A percentile compares a stretch with the other conserved stretches of the same genome.
These are phyloP conservation scores for Mycena chlorophos DNA, from an alignment of 768 basidiomycete genomes.

Conservation along the genomic window DNA sequence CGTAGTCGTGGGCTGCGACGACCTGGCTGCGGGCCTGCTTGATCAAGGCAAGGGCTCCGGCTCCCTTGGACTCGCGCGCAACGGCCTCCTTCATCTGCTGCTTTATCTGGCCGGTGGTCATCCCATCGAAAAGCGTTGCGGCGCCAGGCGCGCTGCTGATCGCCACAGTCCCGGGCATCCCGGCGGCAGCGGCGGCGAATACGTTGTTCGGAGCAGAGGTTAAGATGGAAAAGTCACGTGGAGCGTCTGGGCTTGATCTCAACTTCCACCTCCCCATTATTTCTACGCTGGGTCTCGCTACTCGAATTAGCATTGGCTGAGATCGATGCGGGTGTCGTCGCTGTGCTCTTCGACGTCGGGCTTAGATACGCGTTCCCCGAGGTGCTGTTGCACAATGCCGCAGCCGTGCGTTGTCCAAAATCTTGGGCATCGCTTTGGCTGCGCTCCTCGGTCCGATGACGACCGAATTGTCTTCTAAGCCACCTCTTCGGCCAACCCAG, in stretches of 20 bases:
- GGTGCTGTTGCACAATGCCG: no score
- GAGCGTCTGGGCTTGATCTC: background rate
- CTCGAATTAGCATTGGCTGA: no score
- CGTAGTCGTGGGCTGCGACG: slow-evolving; percentile 49
- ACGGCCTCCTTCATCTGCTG: slow-evolving; percentile 47
- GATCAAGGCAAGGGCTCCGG: slow-evolving; percentile 61
- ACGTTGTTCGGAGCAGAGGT: background rate
- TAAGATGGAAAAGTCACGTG: background rate
- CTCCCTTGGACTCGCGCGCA: slow-evolving; percentile 54
- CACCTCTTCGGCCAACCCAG: no score
- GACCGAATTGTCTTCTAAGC: no score
- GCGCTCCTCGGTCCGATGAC: no score
- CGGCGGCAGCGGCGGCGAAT: background rate
- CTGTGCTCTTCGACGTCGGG: no score
- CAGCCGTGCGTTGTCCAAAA: no score
- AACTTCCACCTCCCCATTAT: background rate
- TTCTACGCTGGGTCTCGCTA: no score
- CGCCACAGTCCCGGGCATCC: background rate
- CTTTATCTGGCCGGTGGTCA: slow-evolving; percentile 46
- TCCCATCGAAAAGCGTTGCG: slow-evolving; percentile 31
- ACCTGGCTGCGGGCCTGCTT: slow-evolving; percentile 61
- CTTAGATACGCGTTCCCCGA: no score
- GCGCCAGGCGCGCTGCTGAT: slow-evolving; percentile 8
- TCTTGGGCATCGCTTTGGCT: no score
- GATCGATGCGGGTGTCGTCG: no score